Conservation (phyloP, 2,329 filamentous ascomycete species). For the Epichloe aotearoae region DNA sequence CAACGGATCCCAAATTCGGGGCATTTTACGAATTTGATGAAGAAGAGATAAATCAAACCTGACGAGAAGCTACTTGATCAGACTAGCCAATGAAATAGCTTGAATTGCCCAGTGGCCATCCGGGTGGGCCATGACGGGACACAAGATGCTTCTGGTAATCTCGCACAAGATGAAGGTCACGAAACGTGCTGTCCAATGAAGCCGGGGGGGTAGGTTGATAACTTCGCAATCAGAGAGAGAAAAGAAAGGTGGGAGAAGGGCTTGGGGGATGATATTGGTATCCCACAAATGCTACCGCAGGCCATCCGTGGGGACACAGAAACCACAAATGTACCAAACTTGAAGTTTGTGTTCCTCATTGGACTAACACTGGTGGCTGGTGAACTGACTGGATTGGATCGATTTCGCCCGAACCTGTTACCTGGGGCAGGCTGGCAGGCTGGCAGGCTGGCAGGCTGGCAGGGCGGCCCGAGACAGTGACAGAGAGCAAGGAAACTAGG, state of each 20-base stretch:
- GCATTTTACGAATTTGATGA: too few species aligned
- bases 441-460: neutral
- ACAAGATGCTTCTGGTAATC: neutral
- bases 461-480: neutral
- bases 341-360: neutral
- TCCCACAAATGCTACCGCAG: neutral
- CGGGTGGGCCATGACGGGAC: neutral
- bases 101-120: neutral
- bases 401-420: neutral
- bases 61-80: too few species aligned
- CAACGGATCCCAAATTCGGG: too few species aligned
- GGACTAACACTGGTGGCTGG: too few species aligned
- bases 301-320: neutral
- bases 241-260: too few species aligned
- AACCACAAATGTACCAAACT: neutral
- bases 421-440: neutral
- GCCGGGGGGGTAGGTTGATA: neutral
- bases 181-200: neutral
- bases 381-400: neutral
- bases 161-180: neutral
- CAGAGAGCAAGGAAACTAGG: neutral
- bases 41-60: too few species aligned
- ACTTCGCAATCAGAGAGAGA: too few species aligned
- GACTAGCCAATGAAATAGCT: neutral
- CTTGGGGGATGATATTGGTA: neutral